Evolutionary conservation across 768 basidiomycete genomes (phyloP).

Genomic region (Leccinum barrowsii): DNA sequence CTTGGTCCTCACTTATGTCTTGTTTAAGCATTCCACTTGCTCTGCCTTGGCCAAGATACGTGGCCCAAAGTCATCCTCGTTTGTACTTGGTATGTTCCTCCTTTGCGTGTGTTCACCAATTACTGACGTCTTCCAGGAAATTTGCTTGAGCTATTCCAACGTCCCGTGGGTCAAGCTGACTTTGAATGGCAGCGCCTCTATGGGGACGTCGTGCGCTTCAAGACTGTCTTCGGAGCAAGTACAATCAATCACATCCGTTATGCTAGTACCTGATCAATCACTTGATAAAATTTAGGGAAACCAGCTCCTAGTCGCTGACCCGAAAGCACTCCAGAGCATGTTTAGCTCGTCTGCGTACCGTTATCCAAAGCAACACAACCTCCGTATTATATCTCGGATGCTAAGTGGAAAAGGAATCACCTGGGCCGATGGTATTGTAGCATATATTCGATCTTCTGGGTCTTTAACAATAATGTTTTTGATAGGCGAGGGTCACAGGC

Average conservation of each 20-base stretch:
- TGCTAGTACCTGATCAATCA: slow-evolving; percentile 1
- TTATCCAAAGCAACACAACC: slow-evolving; percentile 37
- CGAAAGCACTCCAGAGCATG: slow-evolving; percentile 41
- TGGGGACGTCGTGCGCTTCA: slow-evolving; percentile 29
- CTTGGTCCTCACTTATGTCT: slow-evolving; percentile 5
- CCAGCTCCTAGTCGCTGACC: slow-evolving; percentile 44
- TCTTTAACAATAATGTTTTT: neutral
- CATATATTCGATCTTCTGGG: slow-evolving; percentile 5
- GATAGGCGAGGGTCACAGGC: slow-evolving; percentile 42
- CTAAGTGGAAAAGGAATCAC: slow-evolving; percentile 34
- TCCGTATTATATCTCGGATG: slow-evolving; percentile 16
- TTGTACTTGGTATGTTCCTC: slow-evolving; percentile 12
- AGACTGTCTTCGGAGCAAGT: slow-evolving; percentile 27
- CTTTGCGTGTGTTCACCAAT: slow-evolving; percentile 11
- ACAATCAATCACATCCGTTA: neutral
- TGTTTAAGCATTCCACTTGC: neutral
- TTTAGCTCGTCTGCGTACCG: slow-evolving; percentile 42
- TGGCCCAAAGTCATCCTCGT: slow-evolving; percentile 25
- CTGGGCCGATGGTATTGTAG: slow-evolving; percentile 39
- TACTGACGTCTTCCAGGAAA: slow-evolving; percentile 27
- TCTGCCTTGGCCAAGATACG: slow-evolving; percentile 16
- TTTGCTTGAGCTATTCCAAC: slow-evolving; percentile 29
- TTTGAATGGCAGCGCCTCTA: slow-evolving; percentile 31
- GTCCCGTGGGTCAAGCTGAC: slow-evolving; percentile 23
- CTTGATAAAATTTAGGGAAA: slow-evolving; percentile 34